Evolutionary conservation across 345 rosid genomes (phyloP).

Genomic region (Aquilaria yunnanensis): DNA sequence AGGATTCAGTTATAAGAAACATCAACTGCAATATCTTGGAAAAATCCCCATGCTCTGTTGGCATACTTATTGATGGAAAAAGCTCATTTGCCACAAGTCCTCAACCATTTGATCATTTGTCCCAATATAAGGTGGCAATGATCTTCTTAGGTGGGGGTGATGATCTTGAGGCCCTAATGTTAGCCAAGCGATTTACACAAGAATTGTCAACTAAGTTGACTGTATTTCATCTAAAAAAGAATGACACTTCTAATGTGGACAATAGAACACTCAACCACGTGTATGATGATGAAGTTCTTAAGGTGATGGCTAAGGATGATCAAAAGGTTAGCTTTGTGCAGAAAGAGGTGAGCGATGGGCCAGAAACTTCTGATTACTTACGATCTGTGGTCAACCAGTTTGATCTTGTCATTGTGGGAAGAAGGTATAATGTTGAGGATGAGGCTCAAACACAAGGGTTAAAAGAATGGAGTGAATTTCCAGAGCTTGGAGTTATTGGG

Average conservation of each 20-base stretch:
- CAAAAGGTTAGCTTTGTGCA: background rate
- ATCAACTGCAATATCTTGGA: constrained; percentile 30
- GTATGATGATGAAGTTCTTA: background rate
- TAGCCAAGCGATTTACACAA: constrained; percentile 25
- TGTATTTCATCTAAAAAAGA: no score
- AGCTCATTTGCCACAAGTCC: constrained; percentile 3
- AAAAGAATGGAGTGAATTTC: constrained; percentile 13
- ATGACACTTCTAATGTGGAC: no score
- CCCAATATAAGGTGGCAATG: constrained; percentile 20
- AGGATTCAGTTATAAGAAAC: constrained; percentile 17
- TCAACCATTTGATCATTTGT: constrained; percentile 4
- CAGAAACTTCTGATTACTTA: background rate
- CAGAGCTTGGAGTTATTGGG: constrained; percentile 10
- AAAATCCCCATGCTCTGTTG: constrained; percentile 37
- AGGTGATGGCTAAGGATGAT: background rate
- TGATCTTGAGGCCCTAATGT: constrained; percentile 33
- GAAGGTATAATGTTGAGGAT: background rate
- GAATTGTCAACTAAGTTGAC: background rate
- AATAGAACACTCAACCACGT: no score
- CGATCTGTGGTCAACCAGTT: constrained; percentile 2
- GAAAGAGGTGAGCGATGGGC: constrained; percentile 7
- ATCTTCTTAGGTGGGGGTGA: constrained; percentile 35
- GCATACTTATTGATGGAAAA: constrained; percentile 25
- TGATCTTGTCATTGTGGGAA: constrained; percentile 11
- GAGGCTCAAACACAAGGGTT: constrained; percentile 5